These are phyloP conservation scores for Ogataea allantospora DNA, from an alignment of 805 yeast species.

Conservation along the genomic window DNA sequence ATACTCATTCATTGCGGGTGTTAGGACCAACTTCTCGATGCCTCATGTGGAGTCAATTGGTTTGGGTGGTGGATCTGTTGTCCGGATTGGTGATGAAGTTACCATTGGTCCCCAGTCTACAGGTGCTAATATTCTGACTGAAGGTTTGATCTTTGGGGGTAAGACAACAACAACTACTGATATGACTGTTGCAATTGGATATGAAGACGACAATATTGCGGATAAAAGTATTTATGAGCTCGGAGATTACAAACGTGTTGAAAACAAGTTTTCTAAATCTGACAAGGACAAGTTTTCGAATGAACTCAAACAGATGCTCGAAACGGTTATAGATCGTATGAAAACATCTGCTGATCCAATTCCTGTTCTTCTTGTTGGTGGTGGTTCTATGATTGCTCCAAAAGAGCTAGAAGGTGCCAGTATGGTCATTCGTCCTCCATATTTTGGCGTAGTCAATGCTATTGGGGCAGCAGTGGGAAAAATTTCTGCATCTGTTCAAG, in stretches of 20 bases:
- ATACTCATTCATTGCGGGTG: slow-evolving; percentile 9
- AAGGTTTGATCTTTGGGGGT: slow-evolving; percentile 7
- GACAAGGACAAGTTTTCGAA: slow-evolving; percentile 3
- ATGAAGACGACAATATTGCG: slow-evolving; percentile 2
- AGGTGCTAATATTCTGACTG: slow-evolving; percentile 4
- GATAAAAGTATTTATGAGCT: slow-evolving; percentile 26
- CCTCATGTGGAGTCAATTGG: slow-evolving; percentile 11
- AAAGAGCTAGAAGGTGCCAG: slow-evolving; percentile 38
- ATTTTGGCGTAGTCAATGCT: slow-evolving; percentile 44
- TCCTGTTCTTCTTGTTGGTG: slow-evolving; percentile 46
- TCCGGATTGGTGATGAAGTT: background rate
- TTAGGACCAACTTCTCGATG: slow-evolving; percentile 10
- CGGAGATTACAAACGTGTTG: slow-evolving; percentile 26
- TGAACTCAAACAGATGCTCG: slow-evolving; percentile 30
- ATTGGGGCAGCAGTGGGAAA: slow-evolving; percentile 51
- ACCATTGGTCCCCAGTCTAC: slow-evolving; percentile 7
- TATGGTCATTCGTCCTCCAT: slow-evolving; percentile 40
- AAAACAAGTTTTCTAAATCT: slow-evolving; percentile 1
- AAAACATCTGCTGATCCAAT: slow-evolving; percentile 42
- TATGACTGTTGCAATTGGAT: slow-evolving; percentile 12
- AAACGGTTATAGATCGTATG: slow-evolving; percentile 41
- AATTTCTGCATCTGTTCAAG: slow-evolving; percentile 31
- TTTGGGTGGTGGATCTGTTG: slow-evolving; percentile 9
- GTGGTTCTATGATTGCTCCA: slow-evolving; percentile 47
- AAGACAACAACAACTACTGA: slow-evolving; percentile 2